Percentiles rank a stretch among this genome's conserved stretches.
phyloP scores from a whole-genome alignment of 169 alveolate genomes.

The Plasmodium yoelii region DNA sequence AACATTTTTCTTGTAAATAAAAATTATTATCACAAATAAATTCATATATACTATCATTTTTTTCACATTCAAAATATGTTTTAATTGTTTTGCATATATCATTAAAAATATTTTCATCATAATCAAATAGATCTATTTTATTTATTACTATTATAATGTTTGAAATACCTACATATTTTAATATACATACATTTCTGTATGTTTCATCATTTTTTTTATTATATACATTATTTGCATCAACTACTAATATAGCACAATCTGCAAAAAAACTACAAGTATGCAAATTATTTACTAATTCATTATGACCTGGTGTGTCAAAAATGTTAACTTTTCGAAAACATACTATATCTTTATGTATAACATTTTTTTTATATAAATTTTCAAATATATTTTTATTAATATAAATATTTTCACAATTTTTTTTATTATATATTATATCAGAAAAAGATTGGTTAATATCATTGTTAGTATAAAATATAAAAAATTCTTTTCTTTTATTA shows the following conservation, averaged over 20 bases:
- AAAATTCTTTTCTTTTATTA: slow-evolving; percentile 66
- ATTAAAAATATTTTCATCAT: slow-evolving; percentile 50
- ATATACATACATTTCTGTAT: slow-evolving; percentile 76
- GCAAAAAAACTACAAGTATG: slow-evolving; percentile 85
- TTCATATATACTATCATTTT: slow-evolving; percentile 44
- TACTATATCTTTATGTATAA: slow-evolving; percentile 17
- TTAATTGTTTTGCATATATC: slow-evolving; percentile 51
- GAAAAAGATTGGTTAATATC: slow-evolving; percentile 24
- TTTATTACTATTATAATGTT: slow-evolving; percentile 81
- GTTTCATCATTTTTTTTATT: slow-evolving; percentile 79
- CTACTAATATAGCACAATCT: slow-evolving; percentile 80
- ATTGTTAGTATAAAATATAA: slow-evolving; percentile 37
- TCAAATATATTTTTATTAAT: slow-evolving; percentile 40
- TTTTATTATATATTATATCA: slow-evolving; percentile 6
- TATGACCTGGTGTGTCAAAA: slow-evolving; percentile 87
- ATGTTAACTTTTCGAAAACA: slow-evolving; percentile 79
- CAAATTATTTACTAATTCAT: slow-evolving; percentile 81
- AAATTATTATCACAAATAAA: slow-evolving; percentile 64
- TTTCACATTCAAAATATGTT: slow-evolving; percentile 45
- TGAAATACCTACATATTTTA: slow-evolving; percentile 81
- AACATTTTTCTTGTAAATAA: neutral
- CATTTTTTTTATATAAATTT: slow-evolving; percentile 19
- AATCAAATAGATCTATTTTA: slow-evolving; percentile 81
- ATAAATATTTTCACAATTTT: slow-evolving; percentile 15
- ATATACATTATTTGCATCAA: slow-evolving; percentile 80